phyloP scores from a whole-genome alignment of 768 basidiomycete genomes.

The Termitomyces sp. region DNA sequence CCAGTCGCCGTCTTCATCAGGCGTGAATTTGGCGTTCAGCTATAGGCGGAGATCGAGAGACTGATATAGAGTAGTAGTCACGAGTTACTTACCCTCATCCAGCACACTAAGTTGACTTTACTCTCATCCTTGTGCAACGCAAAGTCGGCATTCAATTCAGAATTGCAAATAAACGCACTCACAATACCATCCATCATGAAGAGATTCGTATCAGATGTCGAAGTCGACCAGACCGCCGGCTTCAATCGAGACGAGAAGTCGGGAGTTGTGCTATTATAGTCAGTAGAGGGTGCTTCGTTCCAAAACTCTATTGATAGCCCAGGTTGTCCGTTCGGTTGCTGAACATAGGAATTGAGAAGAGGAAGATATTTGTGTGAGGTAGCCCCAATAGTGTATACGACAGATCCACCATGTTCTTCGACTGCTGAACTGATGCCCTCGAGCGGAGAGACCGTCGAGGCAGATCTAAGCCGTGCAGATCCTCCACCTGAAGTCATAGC shows the following conservation, averaged over 20 bases:
- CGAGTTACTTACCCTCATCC: conserved; percentile 29
- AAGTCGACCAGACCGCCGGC: conserved; percentile 29
- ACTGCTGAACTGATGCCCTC: conserved; percentile 44
- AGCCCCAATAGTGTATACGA: conserved; percentile 39
- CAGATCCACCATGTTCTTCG: conserved; percentile 35
- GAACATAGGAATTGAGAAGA: conserved; percentile 40
- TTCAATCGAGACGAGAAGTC: conserved; percentile 20
- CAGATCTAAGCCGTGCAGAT: conserved; percentile 44
- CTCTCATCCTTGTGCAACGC: conserved; percentile 23
- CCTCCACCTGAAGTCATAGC: conserved; percentile 54
- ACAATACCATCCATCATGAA: conserved; percentile 39
- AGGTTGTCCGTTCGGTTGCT: conserved; percentile 25
- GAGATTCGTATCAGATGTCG: conserved; percentile 27
- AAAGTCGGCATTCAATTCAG: not conserved
- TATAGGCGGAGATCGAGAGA: conserved; percentile 11
- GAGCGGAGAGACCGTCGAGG: conserved; percentile 51
- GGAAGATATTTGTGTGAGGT: conserved; percentile 44
- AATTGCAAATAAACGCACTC: conserved; percentile 9
- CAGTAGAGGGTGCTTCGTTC: conserved; percentile 35
- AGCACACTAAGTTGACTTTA: conserved; percentile 36
- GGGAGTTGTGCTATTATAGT: conserved; percentile 24
- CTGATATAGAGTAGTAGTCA: not conserved
- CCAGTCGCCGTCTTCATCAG: conserved; percentile 47
- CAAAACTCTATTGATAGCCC: conserved; percentile 40
- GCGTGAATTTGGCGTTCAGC: conserved; percentile 39